phyloP scores from a whole-genome alignment of 306 rosid genomes.

The Hippophae tibetana region DNA sequence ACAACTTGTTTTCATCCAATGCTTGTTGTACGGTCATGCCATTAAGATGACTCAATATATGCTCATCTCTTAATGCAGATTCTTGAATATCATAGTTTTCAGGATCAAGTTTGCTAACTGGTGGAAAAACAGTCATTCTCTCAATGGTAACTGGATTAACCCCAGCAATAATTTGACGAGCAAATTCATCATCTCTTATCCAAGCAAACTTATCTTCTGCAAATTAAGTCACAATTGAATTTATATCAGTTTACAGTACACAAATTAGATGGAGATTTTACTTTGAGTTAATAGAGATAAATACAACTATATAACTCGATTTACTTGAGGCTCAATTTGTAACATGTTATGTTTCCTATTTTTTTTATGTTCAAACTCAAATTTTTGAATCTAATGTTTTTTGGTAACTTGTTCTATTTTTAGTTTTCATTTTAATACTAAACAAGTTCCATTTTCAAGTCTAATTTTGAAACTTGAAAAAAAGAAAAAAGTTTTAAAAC shows the following conservation, averaged over 20 bases:
- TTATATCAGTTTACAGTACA: background rate
- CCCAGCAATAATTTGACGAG: slow-evolving; percentile 84
- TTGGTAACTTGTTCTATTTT: too few relatives aligned
- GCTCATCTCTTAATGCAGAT: slow-evolving; percentile 85
- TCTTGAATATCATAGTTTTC: slow-evolving; percentile 52
- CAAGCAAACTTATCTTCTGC: slow-evolving; percentile 91
- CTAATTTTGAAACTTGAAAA: too few relatives aligned
- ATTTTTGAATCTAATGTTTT: too few relatives aligned
- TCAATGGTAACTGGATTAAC: slow-evolving; percentile 76
- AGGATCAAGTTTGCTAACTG: slow-evolving; percentile 78
- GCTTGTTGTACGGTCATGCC: slow-evolving; percentile 97
- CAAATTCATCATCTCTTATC: slow-evolving; percentile 95
- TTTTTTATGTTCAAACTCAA: too few relatives aligned
- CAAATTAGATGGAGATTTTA: background rate
- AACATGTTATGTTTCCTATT: too few relatives aligned
- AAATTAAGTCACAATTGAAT: background rate
- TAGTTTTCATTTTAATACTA: too few relatives aligned
- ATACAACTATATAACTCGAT: too few relatives aligned
- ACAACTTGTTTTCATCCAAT: slow-evolving; percentile 54
- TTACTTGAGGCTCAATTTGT: too few relatives aligned
- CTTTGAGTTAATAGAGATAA: too few relatives aligned
- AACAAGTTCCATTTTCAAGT: too few relatives aligned
- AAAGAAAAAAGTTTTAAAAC: too few relatives aligned
- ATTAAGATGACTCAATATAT: slow-evolving; percentile 54
- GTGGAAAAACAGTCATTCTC: slow-evolving; percentile 69